Evolutionary conservation across 805 yeast genomes (phyloP).

Genomic region (Pichia cephalocereana): DNA sequence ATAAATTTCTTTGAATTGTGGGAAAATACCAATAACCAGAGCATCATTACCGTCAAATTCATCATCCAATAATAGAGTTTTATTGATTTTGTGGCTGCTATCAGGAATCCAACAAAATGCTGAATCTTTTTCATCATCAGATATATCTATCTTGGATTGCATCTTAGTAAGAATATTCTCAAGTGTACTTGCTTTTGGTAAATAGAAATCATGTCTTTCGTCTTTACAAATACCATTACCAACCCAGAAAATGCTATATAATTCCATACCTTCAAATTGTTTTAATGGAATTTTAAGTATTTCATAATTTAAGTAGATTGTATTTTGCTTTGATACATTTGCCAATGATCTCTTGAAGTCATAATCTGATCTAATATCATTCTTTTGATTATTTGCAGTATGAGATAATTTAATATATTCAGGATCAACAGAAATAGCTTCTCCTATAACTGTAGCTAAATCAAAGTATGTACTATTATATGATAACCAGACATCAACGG

Average conservation of each 20-base stretch:
- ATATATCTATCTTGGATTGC: slow-evolving; percentile 43
- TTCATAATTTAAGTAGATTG: slow-evolving; percentile 57
- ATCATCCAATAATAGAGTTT: slow-evolving; percentile 25
- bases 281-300: slow-evolving; percentile 61
- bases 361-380: slow-evolving; percentile 38
- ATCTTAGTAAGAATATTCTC: slow-evolving; percentile 46
- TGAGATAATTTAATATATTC: slow-evolving; percentile 58
- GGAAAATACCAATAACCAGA: slow-evolving; percentile 39
- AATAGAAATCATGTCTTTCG: slow-evolving; percentile 57
- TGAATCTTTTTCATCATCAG: slow-evolving; percentile 36
- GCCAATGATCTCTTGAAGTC: slow-evolving; percentile 27
- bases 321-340: slow-evolving; percentile 36
- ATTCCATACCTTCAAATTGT: slow-evolving; percentile 69
- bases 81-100: slow-evolving; percentile 21
- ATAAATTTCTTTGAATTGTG: slow-evolving; percentile 22
- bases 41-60: slow-evolving; percentile 33
- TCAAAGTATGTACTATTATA: slow-evolving; percentile 48
- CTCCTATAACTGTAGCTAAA: slow-evolving; percentile 54
- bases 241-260: slow-evolving; percentile 62
- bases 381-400: slow-evolving; percentile 47
- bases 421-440: slow-evolving; percentile 44
- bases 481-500: slow-evolving; percentile 64
- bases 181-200: slow-evolving; percentile 55
- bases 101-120: slow-evolving; percentile 51
- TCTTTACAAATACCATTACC: slow-evolving; percentile 62